These are phyloP conservation scores for Potentilla sterilis DNA, from an alignment of 306 rosid genomes.

Conservation along the genomic window DNA sequence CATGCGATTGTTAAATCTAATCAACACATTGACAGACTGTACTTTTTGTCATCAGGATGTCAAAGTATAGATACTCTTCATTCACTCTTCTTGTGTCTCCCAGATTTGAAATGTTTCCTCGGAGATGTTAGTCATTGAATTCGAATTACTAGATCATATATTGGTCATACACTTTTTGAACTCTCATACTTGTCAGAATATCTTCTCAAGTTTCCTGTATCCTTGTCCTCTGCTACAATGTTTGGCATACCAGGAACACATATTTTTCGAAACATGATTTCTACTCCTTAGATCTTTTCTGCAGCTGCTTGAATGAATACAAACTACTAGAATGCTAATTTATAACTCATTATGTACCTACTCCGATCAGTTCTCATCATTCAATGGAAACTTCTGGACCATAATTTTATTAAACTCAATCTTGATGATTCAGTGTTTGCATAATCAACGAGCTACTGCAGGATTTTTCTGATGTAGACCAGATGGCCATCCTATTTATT, in stretches of 20 bases:
- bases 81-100: too few relatives aligned
- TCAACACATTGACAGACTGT: not conserved
- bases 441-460: not conserved
- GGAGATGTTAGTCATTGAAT: not conserved
- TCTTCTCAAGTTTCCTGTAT: not conserved
- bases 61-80: not conserved
- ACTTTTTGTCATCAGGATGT: not conserved
- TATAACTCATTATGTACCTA: too few relatives aligned
- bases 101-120: not conserved
- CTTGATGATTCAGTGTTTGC: not conserved
- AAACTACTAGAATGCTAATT: too few relatives aligned
- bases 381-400: not conserved
- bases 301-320: too few relatives aligned
- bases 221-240: not conserved
- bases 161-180: not conserved
- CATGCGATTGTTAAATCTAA: not conserved
- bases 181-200: not conserved
- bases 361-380: not conserved
- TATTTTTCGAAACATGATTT: not conserved
- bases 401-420: too few relatives aligned
- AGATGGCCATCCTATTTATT: too few relatives aligned
- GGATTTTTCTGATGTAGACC: not conserved
- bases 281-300: too few relatives aligned
- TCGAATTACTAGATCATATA: too few relatives aligned
- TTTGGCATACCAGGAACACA: not conserved